phyloP scores from a whole-genome alignment of 73 alveolate genomes.

The Paramecium sonneborni region DNA sequence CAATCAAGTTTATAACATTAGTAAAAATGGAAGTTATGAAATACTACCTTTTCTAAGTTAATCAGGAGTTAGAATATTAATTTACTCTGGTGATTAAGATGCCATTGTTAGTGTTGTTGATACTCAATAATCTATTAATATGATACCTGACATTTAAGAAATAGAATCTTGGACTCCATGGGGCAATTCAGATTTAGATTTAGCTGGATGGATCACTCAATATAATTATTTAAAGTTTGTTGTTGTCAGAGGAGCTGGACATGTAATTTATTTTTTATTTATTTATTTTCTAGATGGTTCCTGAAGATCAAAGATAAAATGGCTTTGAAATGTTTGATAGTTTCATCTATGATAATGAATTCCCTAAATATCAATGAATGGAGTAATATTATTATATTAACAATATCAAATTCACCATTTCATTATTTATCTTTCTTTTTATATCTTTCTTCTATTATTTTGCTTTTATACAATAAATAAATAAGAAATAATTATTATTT shows the following conservation, averaged over 20 bases:
- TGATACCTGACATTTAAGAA: not conserved
- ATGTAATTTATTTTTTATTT: not conserved
- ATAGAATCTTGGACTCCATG: constrained; percentile 3
- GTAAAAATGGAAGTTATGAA: constrained; percentile 65
- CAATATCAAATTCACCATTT: not conserved
- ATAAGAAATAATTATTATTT: not conserved
- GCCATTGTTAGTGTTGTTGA: constrained; percentile 79
- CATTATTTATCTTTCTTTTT: not conserved
- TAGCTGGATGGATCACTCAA: constrained; percentile 29
- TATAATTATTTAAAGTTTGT: not conserved
- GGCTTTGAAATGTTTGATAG: constrained; percentile 43
- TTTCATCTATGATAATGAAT: not conserved
- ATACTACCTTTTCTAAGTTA: constrained; percentile 62
- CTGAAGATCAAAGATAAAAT: constrained; percentile 48
- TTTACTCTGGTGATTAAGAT: constrained; percentile 82
- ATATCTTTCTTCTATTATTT: not conserved
- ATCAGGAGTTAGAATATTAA: constrained; percentile 69
- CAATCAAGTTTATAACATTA: not conserved
- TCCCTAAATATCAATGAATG: not conserved
- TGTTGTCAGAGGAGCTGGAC: constrained; percentile 53
- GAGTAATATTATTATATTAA: not conserved
- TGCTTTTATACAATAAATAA: not conserved
- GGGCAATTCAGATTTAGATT: constrained; percentile 40
- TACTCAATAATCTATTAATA: constrained; percentile 70
- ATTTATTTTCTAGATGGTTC: constrained; percentile 47